Base-by-base conservation (phyloP, 148 eudicot genomes). In the Fagopyrum tataricum region DNA sequence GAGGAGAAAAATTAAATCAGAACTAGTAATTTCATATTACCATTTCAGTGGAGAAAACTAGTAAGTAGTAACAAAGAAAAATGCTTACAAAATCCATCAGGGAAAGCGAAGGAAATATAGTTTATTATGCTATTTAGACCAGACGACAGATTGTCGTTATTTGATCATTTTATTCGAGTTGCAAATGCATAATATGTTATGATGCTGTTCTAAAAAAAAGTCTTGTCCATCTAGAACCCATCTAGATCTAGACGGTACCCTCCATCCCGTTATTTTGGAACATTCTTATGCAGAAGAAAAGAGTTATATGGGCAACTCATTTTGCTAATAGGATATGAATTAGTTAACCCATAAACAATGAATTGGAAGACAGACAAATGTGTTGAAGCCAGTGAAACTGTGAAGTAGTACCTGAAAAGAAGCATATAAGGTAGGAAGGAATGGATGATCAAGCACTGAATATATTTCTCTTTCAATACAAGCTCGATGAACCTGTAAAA, bases 381-480 rank as follows among this genome's bases (percentile, higher is more conserved):
- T 58, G 64, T 23, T 2, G 13, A 26, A 23, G 64, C 64, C 43
- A 64, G 7, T 31, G 7, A 64, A 15, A 7, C 43, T 31, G 7
- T 64, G 7, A 64, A 15, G n/a, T 4, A 9, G 13, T 11, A 95
- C 98, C 98, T 95, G 93, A 75, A 95, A 95, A 77, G 98, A 95
- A 70, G 93, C 82, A 77, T 95, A 95, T 20, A 95, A 80, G 5
- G 97, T 80, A 18, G 97, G 98, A 77, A 95, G 92, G 78, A 95
- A 91, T 69, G 97, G 98, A 84, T 95, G 98, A 80, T 95, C 98
- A 61, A 95, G 85, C 55, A 81, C 73, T 11, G 98, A 89, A 52
- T 91, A 88, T 73, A 95, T 87, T 70, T 95, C 98, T 81, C 98
- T 90, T 80, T 95, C 98, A 78, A 87, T 79, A 85, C 97, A 91